These are phyloP conservation scores for Rhodotorula sp. DNA, from an alignment of 1,284 basidiomycete genomes.

Conservation along the genomic window DNA sequence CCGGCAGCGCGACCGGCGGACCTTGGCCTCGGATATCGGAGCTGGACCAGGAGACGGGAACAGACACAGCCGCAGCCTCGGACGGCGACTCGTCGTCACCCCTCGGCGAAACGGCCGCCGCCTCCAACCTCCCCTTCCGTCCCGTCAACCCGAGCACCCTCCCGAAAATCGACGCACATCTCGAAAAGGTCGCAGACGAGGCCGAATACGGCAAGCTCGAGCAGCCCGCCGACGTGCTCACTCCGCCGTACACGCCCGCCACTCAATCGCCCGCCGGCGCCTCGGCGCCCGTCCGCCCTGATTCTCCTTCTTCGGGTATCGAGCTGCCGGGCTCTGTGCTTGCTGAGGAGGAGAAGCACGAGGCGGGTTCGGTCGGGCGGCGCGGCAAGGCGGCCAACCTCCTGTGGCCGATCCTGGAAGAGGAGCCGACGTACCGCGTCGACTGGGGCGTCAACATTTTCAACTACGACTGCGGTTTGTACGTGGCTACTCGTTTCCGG, in stretches of 20 bases:
- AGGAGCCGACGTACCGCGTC: conserved; percentile 31
- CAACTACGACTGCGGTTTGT: conserved; percentile 46
- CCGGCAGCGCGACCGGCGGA: neutral
- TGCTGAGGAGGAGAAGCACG: neutral
- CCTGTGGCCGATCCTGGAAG: conserved; percentile 30
- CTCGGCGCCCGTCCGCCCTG: neutral
- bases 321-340: neutral
- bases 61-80: neutral
- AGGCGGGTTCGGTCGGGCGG: neutral
- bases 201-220: neutral
- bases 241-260: conserved; percentile 15
- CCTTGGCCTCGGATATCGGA: neutral
- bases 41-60: neutral
- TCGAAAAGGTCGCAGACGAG: neutral
- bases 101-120: no score
- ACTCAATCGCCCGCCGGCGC: neutral
- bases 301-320: neutral
- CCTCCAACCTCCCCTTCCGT: neutral
- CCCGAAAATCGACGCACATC: neutral
- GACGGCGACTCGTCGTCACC: neutral
- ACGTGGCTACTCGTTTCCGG: neutral
- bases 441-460: conserved; percentile 39
- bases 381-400: neutral
- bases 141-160: neutral
- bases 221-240: conserved; percentile 7